A percentile compares a stretch with the other conserved stretches of the same genome.
phyloP scores from a whole-genome alignment of 768 basidiomycete genomes.

The Tulasnella sp. region DNA sequence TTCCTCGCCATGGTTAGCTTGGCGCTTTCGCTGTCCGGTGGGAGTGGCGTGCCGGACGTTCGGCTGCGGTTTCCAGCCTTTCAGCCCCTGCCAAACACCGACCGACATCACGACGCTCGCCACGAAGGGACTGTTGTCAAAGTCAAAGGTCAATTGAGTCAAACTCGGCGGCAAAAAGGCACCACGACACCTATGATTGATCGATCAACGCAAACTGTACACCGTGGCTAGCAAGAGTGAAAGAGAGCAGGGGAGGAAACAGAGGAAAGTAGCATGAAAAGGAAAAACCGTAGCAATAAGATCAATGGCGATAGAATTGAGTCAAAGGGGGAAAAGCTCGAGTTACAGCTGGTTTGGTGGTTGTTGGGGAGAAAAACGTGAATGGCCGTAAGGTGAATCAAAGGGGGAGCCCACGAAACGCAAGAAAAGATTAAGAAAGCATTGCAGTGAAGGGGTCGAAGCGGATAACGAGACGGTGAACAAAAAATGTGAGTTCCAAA shows the following conservation, averaged over 20 bases:
- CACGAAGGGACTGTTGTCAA: neutral
- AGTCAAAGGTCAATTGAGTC: neutral
- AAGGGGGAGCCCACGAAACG: neutral
- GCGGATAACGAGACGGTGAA: neutral
- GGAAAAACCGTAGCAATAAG: neutral
- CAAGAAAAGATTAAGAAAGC: neutral
- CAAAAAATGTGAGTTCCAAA: neutral
- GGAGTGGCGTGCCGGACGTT: neutral
- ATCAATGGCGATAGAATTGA: neutral
- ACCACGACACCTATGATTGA: neutral
- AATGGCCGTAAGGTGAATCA: neutral
- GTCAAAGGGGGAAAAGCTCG: neutral
- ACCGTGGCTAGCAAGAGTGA: neutral
- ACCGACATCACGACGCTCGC: neutral
- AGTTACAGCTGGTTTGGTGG: neutral
- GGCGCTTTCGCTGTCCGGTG: neutral
- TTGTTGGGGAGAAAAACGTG: neutral
- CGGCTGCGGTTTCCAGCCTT: neutral
- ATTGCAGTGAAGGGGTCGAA: neutral
- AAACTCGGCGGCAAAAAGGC: neutral
- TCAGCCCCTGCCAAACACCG: neutral
- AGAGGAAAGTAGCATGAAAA: neutral
- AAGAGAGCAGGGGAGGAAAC: neutral
- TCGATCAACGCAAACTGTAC: constrained; percentile 8
- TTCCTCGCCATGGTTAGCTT: neutral